These are phyloP conservation scores for Aspergillus diversus DNA, from an alignment of 495 filamentous ascomycete species.

Conservation along the genomic window DNA sequence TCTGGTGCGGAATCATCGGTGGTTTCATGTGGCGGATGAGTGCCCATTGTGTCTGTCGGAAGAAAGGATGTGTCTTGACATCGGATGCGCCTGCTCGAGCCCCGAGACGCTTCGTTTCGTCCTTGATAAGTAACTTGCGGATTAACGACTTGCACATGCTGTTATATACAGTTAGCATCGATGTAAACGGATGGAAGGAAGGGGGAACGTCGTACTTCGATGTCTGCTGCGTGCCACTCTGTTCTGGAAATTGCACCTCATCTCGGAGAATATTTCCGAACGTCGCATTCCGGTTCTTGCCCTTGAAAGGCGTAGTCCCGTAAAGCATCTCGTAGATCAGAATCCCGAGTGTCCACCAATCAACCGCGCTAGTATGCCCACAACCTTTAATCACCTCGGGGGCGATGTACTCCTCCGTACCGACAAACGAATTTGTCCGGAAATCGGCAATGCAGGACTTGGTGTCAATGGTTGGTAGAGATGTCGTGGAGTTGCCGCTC, in stretches of 20 bases:
- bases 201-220: slow-evolving; percentile 72
- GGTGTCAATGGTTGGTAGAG: slow-evolving; percentile 93
- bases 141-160: slow-evolving; percentile 97
- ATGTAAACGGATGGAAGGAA: background rate
- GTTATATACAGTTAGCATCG: slow-evolving; percentile 11
- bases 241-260: slow-evolving; percentile 93
- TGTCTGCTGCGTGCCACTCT: slow-evolving; percentile 78
- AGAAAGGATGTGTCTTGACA: slow-evolving; percentile 96
- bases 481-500: slow-evolving; percentile 76
- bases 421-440: slow-evolving; percentile 97
- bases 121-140: slow-evolving; percentile 95
- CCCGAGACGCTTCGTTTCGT: slow-evolving; percentile 92
- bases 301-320: slow-evolving; percentile 98
- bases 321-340: slow-evolving; percentile 99
- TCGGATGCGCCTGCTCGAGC: slow-evolving; percentile 95
- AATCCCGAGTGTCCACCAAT: slow-evolving; percentile 99
- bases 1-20: slow-evolving; percentile 95
- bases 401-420: slow-evolving; percentile 98
- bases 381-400: slow-evolving; percentile 99
- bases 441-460: slow-evolving; percentile 99
- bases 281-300: slow-evolving; percentile 96
- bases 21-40: slow-evolving; percentile 97
- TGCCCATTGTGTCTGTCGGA: slow-evolving; percentile 94
- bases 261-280: slow-evolving; percentile 97
- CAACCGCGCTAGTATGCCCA: slow-evolving; percentile 95